Evolutionary conservation across 179 eudicot genomes (phyloP), one percentile per base, ranked within the genome.

Genomic region (Carnegiea gigantea): DNA sequence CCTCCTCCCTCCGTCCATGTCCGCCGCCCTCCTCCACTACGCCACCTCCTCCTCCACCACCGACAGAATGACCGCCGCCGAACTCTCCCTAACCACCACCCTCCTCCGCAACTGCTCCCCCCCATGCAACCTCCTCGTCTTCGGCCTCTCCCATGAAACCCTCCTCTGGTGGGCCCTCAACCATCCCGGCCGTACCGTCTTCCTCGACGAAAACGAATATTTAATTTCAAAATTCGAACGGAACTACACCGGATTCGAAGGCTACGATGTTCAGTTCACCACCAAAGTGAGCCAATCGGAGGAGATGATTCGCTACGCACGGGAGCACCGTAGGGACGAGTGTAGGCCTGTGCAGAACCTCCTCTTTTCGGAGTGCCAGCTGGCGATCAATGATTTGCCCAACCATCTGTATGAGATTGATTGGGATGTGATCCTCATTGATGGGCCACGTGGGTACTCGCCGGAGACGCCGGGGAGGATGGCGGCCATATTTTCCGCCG

Each of bases 131-230:
- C 46, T 95, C 86, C 93, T 95, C 15, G 71, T 95, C 4, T 95
- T 95, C 84, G 99, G 99, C 13, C 86, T 95, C 40, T 89, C 92
- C 49, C 92, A 91, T 75, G 99, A 95, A 36, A 86, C 98, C 53
- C 91, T 92, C 40, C 90, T 95, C 46, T 95, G 95, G 97, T 72
- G 76, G 5, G 81, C 94, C 0, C 90, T 95, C 28, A 95, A 95
- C 87, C 78, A 33, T 76, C 44, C 59, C 36, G 97, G 93, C 30
- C 88, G 93, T 0, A 95, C 98, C 0, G 92, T 92, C 0, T 93
- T 93, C 73, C 82, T 93, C 51, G 97, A 88, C 83, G 98, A 93
- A 24, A 90, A 71, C 82, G 80, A 93, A 23, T 89, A 85, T 78
- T 8, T 76, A 0, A 87, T 95, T 13, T 21, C 86, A 0, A 84